Evolutionary conservation across 1,284 basidiomycete species (phyloP).

Genomic region (Austroboletus novae-zelandiae): DNA sequence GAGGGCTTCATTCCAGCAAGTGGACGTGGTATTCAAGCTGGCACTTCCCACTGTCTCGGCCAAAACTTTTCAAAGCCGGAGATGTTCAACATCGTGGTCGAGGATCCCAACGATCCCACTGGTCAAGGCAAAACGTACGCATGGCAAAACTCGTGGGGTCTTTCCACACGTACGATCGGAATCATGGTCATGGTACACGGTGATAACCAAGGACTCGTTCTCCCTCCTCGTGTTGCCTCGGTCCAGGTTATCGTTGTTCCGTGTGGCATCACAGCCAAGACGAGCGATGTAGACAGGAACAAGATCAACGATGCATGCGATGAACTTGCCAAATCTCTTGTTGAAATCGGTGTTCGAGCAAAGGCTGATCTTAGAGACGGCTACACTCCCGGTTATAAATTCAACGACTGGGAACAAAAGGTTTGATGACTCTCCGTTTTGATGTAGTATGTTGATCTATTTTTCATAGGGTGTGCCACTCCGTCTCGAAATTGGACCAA

Average conservation of each 20-base stretch:
- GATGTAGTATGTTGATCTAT: slow-evolving; percentile 2
- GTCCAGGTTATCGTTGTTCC: slow-evolving; percentile 93
- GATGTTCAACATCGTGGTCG: slow-evolving; percentile 99
- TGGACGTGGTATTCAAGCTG: slow-evolving; percentile 96
- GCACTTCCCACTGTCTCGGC: slow-evolving; percentile 96
- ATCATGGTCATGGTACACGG: slow-evolving; percentile 99
- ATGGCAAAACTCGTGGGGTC: slow-evolving; percentile 99
- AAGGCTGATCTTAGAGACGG: slow-evolving; percentile 93
- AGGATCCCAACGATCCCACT: slow-evolving; percentile 80
- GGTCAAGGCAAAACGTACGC: slow-evolving; percentile 76
- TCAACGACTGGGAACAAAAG: slow-evolving; percentile 99
- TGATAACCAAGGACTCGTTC: slow-evolving; percentile 95
- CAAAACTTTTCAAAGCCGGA: slow-evolving; percentile 96
- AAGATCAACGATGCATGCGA: slow-evolving; percentile 79
- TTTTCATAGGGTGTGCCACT: slow-evolving; percentile 85
- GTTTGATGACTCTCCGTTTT: slow-evolving; percentile 35
- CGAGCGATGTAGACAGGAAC: slow-evolving; percentile 67
- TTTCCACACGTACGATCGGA: slow-evolving; percentile 95
- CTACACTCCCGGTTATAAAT: slow-evolving; percentile 98
- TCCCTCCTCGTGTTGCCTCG: slow-evolving; percentile 93
- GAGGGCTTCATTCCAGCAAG: slow-evolving; percentile 98
- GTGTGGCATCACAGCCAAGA: slow-evolving; percentile 86
- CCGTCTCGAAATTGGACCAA: slow-evolving; percentile 94
- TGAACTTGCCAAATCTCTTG: slow-evolving; percentile 69
- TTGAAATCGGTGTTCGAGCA: slow-evolving; percentile 76